Evolutionary conservation across 2,329 filamentous ascomycete genomes (phyloP), one percentile per base, ranked within the genome.

Genomic region (Aspergillus japonicus): DNA sequence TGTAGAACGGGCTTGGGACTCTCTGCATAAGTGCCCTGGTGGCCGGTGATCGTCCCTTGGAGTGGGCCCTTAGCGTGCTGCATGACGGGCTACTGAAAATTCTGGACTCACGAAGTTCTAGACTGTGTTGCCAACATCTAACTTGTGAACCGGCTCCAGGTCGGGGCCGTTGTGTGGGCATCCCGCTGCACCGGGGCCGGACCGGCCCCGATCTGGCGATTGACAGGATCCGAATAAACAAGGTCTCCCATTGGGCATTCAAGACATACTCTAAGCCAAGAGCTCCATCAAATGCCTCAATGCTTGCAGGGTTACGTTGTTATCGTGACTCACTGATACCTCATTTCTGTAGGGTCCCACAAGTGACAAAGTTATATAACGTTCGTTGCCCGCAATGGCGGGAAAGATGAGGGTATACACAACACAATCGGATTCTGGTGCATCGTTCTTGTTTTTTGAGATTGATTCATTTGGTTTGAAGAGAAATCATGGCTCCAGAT

Each of bases 121-220:
- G 53, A 31, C 14, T n/a, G 39, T 16, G 50, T 31, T 26, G 11
- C 16, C 52, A 44, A 33, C 42, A 23, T 19, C 26, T 6, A 16
- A 12, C 19, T 5, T 26, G 42, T 52, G 11, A n/a, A 21, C 53
- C 53, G 53, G 53, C 53, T 47, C 53, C 53, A 47, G 53, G 14
- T 48, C 53, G 53, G 53, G 42, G n/a, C 53, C 53, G 53, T 48
- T 31, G 26, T 23, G 42, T 6, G 53, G 42, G 21, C 47, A 29
- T 19, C 24, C 26, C 12, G 14, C 33, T 12, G 26, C 24, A 7
- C 53, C 53, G 53, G 53, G 26, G 23, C 53, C 53, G 53, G 53
- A 35, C 53, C 53, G 53, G 53, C n/a, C 53, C 53, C 53, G 53
- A 7, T 23, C 19, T 31, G 14, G 53, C n/a, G 19, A 47, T 47